These are phyloP conservation scores for Fusarium piperis DNA, from an alignment of 2,329 filamentous ascomycete genomes.

Conservation along the genomic window DNA sequence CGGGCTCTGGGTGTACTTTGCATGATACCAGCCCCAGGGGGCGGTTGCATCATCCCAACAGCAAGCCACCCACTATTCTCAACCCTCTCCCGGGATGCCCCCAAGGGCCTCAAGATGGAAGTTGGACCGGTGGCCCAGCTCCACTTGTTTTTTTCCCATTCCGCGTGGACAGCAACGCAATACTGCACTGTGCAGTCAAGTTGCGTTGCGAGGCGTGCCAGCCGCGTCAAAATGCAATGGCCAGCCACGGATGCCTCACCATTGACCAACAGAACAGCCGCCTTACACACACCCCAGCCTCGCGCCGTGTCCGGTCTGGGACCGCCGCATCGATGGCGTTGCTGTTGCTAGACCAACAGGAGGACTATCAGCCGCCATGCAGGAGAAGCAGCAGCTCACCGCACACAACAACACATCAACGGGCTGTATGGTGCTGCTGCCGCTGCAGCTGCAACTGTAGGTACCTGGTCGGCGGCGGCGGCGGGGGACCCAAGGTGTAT, in stretches of 20 bases:
- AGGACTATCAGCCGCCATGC: not conserved
- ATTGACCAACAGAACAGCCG: not conserved
- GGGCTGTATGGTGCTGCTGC: not conserved
- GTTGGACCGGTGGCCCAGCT: conserved; percentile 32
- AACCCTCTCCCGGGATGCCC: not conserved
- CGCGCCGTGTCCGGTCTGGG: not conserved
- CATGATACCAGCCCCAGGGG: conserved; percentile 34
- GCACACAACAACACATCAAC: not conserved
- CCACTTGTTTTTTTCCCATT: not conserved
- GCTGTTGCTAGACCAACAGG: conserved; percentile 8
- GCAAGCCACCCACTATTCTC: conserved; percentile 29
- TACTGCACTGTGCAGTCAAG: not conserved
- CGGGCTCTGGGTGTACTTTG: conserved; percentile 8
- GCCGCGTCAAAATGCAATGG: conserved; percentile 10
- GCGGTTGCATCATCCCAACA: conserved; percentile 38
- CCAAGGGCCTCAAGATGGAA: conserved; percentile 34
- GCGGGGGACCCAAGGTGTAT: not conserved
- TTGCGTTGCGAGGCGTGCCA: not conserved
- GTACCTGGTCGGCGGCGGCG: not conserved
- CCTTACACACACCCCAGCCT: not conserved
- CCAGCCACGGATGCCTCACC: not conserved
- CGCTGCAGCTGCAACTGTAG: not conserved
- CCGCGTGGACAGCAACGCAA: conserved; percentile 3
- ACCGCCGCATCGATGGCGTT: not conserved
- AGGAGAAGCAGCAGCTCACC: not conserved